Conservation (phyloP, 305 asterid genomes). For the Fraxinus sp. region DNA sequence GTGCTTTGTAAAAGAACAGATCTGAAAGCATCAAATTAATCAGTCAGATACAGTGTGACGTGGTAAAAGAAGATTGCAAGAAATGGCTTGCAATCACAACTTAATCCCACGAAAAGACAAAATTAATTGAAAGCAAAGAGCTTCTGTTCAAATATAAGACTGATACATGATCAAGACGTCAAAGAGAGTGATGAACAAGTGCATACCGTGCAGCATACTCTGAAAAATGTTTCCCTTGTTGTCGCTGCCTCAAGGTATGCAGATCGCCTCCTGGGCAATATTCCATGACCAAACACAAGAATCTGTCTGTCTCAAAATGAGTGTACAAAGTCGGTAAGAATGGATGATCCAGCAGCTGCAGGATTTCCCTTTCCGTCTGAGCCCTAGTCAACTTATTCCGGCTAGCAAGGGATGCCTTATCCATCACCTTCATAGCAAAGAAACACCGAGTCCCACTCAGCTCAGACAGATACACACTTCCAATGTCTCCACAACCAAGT, state of each 20-base stretch:
- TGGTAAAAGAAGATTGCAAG: not conserved
- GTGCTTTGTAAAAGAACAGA: not conserved
- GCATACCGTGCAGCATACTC: conserved; percentile 91
- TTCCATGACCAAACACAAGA: conserved; percentile 93
- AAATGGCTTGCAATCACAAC: not conserved
- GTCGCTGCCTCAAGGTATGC: conserved; percentile 84
- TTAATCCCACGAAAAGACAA: not conserved
- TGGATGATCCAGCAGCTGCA: conserved; percentile 96
- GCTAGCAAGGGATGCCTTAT: conserved; percentile 89
- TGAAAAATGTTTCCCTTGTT: conserved; percentile 92
- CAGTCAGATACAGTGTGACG: not conserved
- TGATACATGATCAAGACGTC: not conserved
- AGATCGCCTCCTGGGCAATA: conserved; percentile 98
- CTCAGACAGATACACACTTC: conserved; percentile 94
- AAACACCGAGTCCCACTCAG: conserved; percentile 75
- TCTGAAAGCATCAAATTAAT: not conserved
- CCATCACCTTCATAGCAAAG: conserved; percentile 98
- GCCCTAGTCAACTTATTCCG: conserved; percentile 86
- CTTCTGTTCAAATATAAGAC: not conserved
- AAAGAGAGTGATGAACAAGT: not conserved
- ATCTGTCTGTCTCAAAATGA: conserved; percentile 93
- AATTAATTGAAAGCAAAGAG: not conserved
- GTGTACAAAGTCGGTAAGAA: conserved; percentile 94
- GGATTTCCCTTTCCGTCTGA: conserved; percentile 88
- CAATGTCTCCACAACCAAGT: conserved; percentile 96